These are phyloP conservation scores for Aspergillus fischeri DNA, from an alignment of 2,329 filamentous ascomycete species.

Conservation along the genomic window DNA sequence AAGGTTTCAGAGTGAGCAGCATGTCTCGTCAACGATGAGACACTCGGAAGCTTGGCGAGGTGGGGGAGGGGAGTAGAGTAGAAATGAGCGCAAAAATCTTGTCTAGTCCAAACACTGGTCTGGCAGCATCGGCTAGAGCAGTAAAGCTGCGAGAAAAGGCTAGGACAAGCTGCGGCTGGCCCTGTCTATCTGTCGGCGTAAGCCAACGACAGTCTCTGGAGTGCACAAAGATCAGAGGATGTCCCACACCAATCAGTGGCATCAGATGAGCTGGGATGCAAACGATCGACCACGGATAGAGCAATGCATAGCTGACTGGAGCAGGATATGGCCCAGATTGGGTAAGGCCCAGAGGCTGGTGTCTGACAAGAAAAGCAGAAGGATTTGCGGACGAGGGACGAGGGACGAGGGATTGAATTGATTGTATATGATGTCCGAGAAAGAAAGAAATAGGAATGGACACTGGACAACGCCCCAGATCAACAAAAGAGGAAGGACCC, in stretches of 20 bases:
- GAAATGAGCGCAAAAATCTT: neutral
- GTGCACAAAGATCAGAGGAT: neutral
- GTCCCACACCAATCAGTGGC: neutral
- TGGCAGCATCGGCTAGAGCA: neutral
- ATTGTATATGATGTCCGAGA: neutral
- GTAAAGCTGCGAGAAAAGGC: neutral
- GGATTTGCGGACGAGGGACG: neutral
- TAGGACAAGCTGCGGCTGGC: neutral
- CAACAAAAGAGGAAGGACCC: constrained; percentile 23
- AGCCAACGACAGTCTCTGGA: neutral
- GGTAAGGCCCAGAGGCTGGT: neutral
- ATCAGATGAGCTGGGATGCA: neutral
- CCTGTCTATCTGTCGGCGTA: neutral
- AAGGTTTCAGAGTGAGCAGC: constrained; percentile 51
- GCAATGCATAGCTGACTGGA: neutral
- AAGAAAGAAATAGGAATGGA: neutral
- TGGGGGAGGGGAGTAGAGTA: neutral
- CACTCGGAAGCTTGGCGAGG: neutral
- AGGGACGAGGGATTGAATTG: neutral
- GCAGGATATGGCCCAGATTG: neutral
- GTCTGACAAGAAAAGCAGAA: neutral
- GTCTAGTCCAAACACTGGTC: neutral
- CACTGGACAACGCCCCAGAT: constrained; percentile 9
- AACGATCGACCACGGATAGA: neutral
- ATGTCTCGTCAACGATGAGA: constrained; percentile 23